Base-by-base conservation (phyloP, 2,329 filamentous ascomycete species). In the Botrytis aclada region DNA sequence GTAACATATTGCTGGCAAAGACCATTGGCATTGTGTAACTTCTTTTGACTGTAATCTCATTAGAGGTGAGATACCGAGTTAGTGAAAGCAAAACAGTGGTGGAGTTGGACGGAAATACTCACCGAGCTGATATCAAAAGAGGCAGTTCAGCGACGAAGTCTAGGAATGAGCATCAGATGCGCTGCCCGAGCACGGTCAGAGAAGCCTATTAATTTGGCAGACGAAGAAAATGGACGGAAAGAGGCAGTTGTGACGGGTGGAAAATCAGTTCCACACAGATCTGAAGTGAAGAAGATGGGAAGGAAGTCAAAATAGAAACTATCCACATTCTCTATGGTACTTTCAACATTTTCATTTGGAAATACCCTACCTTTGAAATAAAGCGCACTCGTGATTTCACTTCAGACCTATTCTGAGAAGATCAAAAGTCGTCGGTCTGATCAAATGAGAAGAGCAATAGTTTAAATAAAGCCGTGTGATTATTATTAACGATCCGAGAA, bases 311-410 rank as follows among this genome's bases (percentile, higher is more conserved):
- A 51, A 51, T 0, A 14, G 25, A 14, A 10, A 25, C 25, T n/a
- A 51, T 8, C 10, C 10, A n/a, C 14, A 10, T 0, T 51, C 25
- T 37, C 8, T 29, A n/a, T 43, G 5, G 1, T 63, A 43, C 3
- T 43, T 3, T 41, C 14, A 20, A 14, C 12, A 3, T 62, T 29
- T 5, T 5, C 2, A 4, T n/a, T 8, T 20, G 4, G 7, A 39
- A 9, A 29, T 10, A 1, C 10, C 8, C 18, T n/a, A 10, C 2
- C 22, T 10, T 51, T 3, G 0, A n/a, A 25, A 16, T 10, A n/a
- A 12, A 25, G 25, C 10, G 2, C 3, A 62, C 60, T 10, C 34
- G 18, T 25, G 4, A 51, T 51, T 51, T 51, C 10, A 51, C 22
- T 6, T n/a, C 25, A 51, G 6, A 14, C 4, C 10, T 14, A 12